Percentiles rank a stretch among this genome's conserved stretches.
Evolutionary conservation across 2,329 filamentous ascomycete genomes (phyloP).

Genomic region (Cytospora mali): DNA sequence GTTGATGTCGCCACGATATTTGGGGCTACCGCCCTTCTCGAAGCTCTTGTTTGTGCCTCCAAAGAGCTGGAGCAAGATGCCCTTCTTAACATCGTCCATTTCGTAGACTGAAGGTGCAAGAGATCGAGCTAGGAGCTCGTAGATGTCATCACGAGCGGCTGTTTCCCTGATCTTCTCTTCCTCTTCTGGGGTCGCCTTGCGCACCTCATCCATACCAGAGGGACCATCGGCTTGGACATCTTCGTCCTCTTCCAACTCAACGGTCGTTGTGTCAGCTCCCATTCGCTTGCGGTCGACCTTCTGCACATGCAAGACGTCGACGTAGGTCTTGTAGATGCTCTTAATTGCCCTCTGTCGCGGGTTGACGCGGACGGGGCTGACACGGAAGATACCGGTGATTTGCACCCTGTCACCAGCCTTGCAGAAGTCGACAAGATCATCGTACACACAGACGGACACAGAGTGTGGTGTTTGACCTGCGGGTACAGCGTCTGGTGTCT

Average conservation of each 20-base stretch:
- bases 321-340: constrained; percentile 96
- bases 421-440: constrained; percentile 95
- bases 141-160: constrained; percentile 80
- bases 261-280: constrained; percentile 85
- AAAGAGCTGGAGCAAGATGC: constrained; percentile 93
- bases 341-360: constrained; percentile 91
- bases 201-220: constrained; percentile 77
- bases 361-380: constrained; percentile 90
- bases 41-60: constrained; percentile 98
- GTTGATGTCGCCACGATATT: constrained; percentile 97
- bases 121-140: constrained; percentile 87
- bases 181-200: constrained; percentile 83
- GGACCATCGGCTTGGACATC: constrained; percentile 55
- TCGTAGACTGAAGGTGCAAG: constrained; percentile 95
- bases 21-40: constrained; percentile 91
- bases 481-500: constrained; percentile 92
- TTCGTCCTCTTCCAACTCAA: constrained; percentile 80
- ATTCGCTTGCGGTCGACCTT: constrained; percentile 95
- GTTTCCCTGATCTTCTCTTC: constrained; percentile 85
- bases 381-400: constrained; percentile 95
- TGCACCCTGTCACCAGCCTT: constrained; percentile 96
- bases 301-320: constrained; percentile 93
- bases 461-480: constrained; percentile 97
- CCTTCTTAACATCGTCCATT: constrained; percentile 98
- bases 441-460: constrained; percentile 93